Base-by-base conservation (phyloP, 2,329 filamentous ascomycete genomes). In the Juglanconis sp. region DNA sequence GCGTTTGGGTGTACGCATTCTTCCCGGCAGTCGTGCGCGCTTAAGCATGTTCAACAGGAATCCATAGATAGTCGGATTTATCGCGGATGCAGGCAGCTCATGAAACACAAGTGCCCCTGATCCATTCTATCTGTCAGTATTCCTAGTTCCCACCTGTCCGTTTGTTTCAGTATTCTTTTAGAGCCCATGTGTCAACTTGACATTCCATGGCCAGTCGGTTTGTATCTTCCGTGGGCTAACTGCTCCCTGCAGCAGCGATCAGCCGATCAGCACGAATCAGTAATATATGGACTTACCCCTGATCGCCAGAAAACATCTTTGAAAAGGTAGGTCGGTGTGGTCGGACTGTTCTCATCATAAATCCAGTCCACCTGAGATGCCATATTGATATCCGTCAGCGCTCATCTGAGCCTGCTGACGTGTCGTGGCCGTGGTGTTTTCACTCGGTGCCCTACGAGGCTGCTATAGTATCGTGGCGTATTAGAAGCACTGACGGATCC, bases 251-350 rank as follows among this genome's bases (percentile, higher is more conserved):
- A 53, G 52, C 52, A 53, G 44, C 36, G 36, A 32, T 32, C 36
- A 31, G 31, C 52, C 30, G 52, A 53, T 53, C 51, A 13, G 8
- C 15, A 15, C 11, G 38, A 13, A 8, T 46, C 7, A 31, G n/a
- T 47, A 30, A n/a, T 36, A 36, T 35, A 40, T 8, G 13, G 17
- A 36, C 11, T 31, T 36, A 11, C 35, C 31, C 53, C 31, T 55
- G 53, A 55, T 55, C 53, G 40, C 6, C 53, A 55, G 4, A 47
- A 15, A 34, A n/a, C 5, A 3, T 40, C 44, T 30, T 36, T 34
- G 40, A 32, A 47, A 34, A 32, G 53, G 53, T 55, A 55, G 53
- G 53, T 55, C 53, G 53, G 53, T 15, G 31, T 55, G 53, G 42
- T 55, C 53, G 53, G 53, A 30, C 24, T 34, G 3, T 35, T 5